Conservation (phyloP, 1,284 basidiomycete genomes). For the Ceratobasidium papillatum region DNA sequence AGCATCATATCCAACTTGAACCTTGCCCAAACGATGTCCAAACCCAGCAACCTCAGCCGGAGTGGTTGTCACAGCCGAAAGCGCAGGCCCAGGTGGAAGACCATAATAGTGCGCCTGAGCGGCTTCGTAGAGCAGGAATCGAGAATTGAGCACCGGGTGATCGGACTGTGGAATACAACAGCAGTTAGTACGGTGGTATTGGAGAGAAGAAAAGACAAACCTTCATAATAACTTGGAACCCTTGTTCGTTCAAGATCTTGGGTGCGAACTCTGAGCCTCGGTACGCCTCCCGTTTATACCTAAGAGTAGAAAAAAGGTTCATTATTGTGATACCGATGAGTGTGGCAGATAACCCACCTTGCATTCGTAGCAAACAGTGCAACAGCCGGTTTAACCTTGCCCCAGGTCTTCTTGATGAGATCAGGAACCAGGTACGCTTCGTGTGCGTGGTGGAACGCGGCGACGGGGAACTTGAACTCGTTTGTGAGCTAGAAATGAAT, state of each 20-base stretch:
- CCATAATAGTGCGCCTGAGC: constrained; percentile 85
- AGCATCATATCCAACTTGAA: constrained; percentile 65
- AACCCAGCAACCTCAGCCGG: constrained; percentile 81
- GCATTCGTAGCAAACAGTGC: constrained; percentile 78
- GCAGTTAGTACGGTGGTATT: constrained; percentile 46
- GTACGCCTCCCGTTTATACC: constrained; percentile 88
- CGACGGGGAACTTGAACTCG: constrained; percentile 84
- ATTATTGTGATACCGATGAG: no score
- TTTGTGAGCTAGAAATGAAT: constrained; percentile 66
- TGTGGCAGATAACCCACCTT: constrained; percentile 54
- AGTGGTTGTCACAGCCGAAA: constrained; percentile 79
- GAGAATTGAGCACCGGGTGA: constrained; percentile 76
- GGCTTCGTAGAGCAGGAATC: constrained; percentile 84
- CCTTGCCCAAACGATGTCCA: constrained; percentile 81
- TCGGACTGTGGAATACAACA: constrained; percentile 48
- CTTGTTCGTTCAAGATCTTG: constrained; percentile 77
- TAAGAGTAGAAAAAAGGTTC: constrained; percentile 42
- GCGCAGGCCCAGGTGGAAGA: constrained; percentile 64
- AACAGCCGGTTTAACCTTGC: constrained; percentile 67
- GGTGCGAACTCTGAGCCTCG: constrained; percentile 87
- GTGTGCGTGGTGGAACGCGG: constrained; percentile 87
- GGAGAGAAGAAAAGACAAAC: constrained; percentile 51
- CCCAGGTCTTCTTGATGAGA: constrained; percentile 76
- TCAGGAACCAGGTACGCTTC: constrained; percentile 87
- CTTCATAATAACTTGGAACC: constrained; percentile 81